phyloP scores from a whole-genome alignment of 2,329 filamentous ascomycete species.

The Spiromastix sp. region DNA sequence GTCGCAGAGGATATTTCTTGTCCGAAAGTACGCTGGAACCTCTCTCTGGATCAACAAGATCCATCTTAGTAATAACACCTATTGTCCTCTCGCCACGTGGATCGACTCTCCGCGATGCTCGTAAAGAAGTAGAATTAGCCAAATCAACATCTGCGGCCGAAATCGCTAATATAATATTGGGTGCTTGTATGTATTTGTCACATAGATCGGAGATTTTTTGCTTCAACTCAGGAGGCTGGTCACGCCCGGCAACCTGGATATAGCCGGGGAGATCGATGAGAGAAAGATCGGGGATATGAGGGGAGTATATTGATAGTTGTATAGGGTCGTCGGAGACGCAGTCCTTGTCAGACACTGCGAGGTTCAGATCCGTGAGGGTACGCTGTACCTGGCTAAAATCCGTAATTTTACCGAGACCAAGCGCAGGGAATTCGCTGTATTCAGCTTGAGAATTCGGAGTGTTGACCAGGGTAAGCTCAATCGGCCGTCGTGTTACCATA shows the following conservation, averaged over 20 bases:
- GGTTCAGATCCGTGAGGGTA: slow-evolving; percentile 87
- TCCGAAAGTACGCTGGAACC: slow-evolving; percentile 73
- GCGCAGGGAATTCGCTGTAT: slow-evolving; percentile 91
- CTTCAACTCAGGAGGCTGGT: slow-evolving; percentile 84
- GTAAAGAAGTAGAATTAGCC: slow-evolving; percentile 86
- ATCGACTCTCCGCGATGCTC: slow-evolving; percentile 83
- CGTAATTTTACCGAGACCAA: slow-evolving; percentile 78
- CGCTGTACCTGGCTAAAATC: slow-evolving; percentile 82
- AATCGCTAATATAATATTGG: slow-evolving; percentile 93
- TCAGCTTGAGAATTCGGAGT: slow-evolving; percentile 78
- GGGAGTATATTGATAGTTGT: slow-evolving; percentile 88
- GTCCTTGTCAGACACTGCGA: slow-evolving; percentile 79
- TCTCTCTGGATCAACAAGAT: slow-evolving; percentile 75
- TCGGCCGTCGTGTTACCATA: slow-evolving; percentile 93
- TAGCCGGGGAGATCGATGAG: slow-evolving; percentile 95
- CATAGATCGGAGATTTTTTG: slow-evolving; percentile 93
- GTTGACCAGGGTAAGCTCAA: slow-evolving; percentile 92
- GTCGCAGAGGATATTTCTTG: slow-evolving; percentile 83
- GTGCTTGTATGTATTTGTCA: slow-evolving; percentile 94
- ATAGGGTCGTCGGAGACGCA: slow-evolving; percentile 97
- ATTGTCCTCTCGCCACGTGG: slow-evolving; percentile 92
- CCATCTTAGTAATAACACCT: slow-evolving; percentile 99
- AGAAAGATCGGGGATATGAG: slow-evolving; percentile 87
- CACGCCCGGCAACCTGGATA: slow-evolving; percentile 86
- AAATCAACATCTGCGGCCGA: slow-evolving; percentile 96